Conservation (phyloP, 2,329 filamentous ascomycete genomes). For the Peltaster fructicola region DNA sequence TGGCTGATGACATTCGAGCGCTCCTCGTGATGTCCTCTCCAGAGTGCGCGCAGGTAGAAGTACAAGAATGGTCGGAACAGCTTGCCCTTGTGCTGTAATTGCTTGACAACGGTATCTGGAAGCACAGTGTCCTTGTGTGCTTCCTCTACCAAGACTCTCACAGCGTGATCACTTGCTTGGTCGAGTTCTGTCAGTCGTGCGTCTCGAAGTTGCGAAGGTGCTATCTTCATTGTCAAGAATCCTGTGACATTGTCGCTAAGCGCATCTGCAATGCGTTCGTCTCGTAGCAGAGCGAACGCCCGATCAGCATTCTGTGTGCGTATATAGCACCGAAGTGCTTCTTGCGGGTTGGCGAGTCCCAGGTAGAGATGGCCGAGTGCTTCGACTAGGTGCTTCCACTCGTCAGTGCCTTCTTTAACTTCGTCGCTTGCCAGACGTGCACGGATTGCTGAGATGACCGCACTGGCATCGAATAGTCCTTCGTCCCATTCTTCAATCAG, state of each 20-base stretch:
- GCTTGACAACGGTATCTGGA: slow-evolving; percentile 58
- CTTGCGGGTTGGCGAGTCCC: slow-evolving; percentile 59
- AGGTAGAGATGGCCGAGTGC: slow-evolving; percentile 72
- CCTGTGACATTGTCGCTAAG: slow-evolving; percentile 79
- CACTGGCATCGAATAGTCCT: slow-evolving; percentile 64
- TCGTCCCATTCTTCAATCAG: slow-evolving; percentile 69
- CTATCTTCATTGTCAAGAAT: slow-evolving; percentile 74
- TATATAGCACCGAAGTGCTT: slow-evolving; percentile 80
- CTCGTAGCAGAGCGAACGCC: slow-evolving; percentile 68
- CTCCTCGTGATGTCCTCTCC: slow-evolving; percentile 40
- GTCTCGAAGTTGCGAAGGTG: slow-evolving; percentile 46
- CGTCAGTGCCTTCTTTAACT: slow-evolving; percentile 52
- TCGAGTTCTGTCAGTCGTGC: slow-evolving; percentile 57
- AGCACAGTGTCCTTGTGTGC: slow-evolving; percentile 75
- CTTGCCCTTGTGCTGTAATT: slow-evolving; percentile 48
- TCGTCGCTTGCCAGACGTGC: slow-evolving; percentile 64
- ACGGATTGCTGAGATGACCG: slow-evolving; percentile 61
- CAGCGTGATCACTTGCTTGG: slow-evolving; percentile 63
- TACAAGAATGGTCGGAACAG: slow-evolving; percentile 57
- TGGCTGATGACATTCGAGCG: slow-evolving; percentile 12
- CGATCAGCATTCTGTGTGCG: slow-evolving; percentile 80
- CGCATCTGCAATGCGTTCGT: slow-evolving; percentile 77
- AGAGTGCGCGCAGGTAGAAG: slow-evolving; percentile 79
- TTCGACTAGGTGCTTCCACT: slow-evolving; percentile 83
- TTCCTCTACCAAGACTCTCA: slow-evolving; percentile 75